These are phyloP conservation scores for Stemphylium vesicarium DNA, from an alignment of 2,329 filamentous ascomycete genomes.

Conservation along the genomic window DNA sequence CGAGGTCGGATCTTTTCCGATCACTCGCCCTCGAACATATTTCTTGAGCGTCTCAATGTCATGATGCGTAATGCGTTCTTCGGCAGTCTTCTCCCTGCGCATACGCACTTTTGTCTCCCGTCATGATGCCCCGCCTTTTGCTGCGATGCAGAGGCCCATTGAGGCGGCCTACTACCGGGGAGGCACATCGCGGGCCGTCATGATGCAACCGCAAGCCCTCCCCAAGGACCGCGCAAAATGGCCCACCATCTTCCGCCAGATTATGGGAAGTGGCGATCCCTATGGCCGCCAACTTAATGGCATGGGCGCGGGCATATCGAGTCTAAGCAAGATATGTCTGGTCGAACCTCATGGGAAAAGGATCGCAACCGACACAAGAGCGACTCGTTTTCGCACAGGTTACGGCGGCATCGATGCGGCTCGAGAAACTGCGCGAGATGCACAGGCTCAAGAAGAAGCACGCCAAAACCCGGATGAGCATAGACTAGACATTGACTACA, in stretches of 20 bases:
- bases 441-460: constrained; percentile 7
- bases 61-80: constrained; percentile 34
- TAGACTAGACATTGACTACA: constrained; percentile 67
- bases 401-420: constrained; percentile 20
- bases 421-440: constrained; percentile 8
- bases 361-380: neutral
- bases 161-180: constrained; percentile 68
- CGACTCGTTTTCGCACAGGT: constrained; percentile 12
- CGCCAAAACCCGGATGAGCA: neutral
- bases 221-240: constrained; percentile 56
- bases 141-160: constrained; percentile 27
- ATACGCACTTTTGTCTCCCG: constrained; percentile 18
- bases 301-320: constrained; percentile 72
- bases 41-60: constrained; percentile 7
- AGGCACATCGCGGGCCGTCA: constrained; percentile 71
- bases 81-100: constrained; percentile 23
- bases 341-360: constrained; percentile 53
- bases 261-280: constrained; percentile 69
- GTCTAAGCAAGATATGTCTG: constrained; percentile 74
- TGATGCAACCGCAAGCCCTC: constrained; percentile 63
- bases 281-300: constrained; percentile 75
- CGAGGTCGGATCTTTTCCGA: constrained; percentile 23
- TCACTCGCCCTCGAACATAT: constrained; percentile 3
- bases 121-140: constrained; percentile 9
- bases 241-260: constrained; percentile 61